These are phyloP conservation scores for Tricholoma sp. DNA, from an alignment of 768 basidiomycete species.

Conservation along the genomic window DNA sequence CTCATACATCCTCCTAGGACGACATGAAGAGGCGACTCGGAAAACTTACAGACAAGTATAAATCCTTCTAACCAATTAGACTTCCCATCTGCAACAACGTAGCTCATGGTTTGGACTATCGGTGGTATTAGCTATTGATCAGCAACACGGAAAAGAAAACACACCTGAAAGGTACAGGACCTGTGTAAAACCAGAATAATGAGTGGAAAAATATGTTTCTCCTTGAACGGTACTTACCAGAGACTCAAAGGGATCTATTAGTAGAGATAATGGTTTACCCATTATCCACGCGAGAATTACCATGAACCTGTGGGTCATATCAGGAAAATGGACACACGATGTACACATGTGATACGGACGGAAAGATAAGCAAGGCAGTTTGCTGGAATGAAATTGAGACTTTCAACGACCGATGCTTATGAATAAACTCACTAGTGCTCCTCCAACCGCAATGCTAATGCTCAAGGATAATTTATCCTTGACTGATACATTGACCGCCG, in stretches of 20 bases:
- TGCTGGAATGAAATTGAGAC: conserved; percentile 40
- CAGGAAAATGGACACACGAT: not conserved
- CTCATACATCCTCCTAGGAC: no score
- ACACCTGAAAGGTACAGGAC: conserved; percentile 41
- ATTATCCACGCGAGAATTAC: conserved; percentile 77
- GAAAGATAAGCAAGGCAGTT: conserved; percentile 82
- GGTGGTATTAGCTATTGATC: not conserved
- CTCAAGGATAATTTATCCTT: conserved; percentile 87
- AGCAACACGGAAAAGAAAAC: conserved; percentile 5
- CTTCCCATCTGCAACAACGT: conserved; percentile 76
- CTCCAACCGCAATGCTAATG: conserved; percentile 86
- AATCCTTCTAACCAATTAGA: conserved; percentile 80
- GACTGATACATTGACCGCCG: conserved; percentile 85
- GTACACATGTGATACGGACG: conserved; percentile 38
- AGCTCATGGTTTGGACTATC: conserved; percentile 77
- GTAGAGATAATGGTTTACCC: conserved; percentile 71
- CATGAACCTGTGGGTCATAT: conserved; percentile 45
- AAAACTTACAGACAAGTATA: conserved; percentile 19
- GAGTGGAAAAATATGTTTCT: not conserved
- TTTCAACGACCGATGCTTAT: not conserved
- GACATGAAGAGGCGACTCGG: not conserved
- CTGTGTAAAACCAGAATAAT: conserved; percentile 7
- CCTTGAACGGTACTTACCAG: conserved; percentile 38
- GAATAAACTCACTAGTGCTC: conserved; percentile 57
- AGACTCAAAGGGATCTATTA: conserved; percentile 90